These are phyloP conservation scores for Dillenia suffruticosa DNA, from an alignment of 164 flowering plant genomes.

Conservation along the genomic window DNA sequence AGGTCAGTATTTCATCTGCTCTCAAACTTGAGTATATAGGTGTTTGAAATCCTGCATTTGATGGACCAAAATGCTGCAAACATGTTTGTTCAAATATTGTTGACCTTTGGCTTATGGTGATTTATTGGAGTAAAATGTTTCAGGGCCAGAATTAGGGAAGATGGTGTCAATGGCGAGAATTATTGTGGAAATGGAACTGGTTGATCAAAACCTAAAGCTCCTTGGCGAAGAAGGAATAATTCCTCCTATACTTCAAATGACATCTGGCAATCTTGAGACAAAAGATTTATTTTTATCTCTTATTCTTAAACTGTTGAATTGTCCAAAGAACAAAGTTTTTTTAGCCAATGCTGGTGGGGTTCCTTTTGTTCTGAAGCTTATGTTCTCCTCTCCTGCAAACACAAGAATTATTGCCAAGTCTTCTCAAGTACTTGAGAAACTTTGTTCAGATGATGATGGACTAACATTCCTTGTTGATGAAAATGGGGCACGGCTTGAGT, in stretches of 20 bases:
- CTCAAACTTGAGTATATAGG: not conserved
- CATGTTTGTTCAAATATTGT: not conserved
- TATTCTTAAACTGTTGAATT: constrained; percentile 42
- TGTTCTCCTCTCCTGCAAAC: constrained; percentile 35
- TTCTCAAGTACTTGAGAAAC: constrained; percentile 46
- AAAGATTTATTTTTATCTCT: constrained; percentile 44
- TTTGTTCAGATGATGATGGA: constrained; percentile 50
- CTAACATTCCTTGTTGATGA: constrained; percentile 47
- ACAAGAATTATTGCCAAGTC: constrained; percentile 35
- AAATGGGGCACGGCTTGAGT: constrained; percentile 35
- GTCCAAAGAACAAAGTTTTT: constrained; percentile 39
- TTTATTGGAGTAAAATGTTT: constrained; percentile 11
- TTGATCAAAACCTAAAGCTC: constrained; percentile 32
- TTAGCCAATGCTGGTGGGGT: constrained; percentile 58
- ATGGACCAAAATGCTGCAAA: too few relatives aligned
- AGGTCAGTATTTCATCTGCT: constrained; percentile 32
- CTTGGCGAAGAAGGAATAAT: constrained; percentile 66
- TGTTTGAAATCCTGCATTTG: not conserved
- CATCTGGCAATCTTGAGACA: constrained; percentile 36
- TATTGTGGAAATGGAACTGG: constrained; percentile 43
- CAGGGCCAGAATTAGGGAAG: constrained; percentile 51
- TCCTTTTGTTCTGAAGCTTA: constrained; percentile 32
- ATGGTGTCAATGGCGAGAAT: constrained; percentile 32
- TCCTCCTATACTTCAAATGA: constrained; percentile 56
- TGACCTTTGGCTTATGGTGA: not conserved